phyloP scores from a whole-genome alignment of 768 basidiomycete genomes.

The Leccinellum albellum region DNA sequence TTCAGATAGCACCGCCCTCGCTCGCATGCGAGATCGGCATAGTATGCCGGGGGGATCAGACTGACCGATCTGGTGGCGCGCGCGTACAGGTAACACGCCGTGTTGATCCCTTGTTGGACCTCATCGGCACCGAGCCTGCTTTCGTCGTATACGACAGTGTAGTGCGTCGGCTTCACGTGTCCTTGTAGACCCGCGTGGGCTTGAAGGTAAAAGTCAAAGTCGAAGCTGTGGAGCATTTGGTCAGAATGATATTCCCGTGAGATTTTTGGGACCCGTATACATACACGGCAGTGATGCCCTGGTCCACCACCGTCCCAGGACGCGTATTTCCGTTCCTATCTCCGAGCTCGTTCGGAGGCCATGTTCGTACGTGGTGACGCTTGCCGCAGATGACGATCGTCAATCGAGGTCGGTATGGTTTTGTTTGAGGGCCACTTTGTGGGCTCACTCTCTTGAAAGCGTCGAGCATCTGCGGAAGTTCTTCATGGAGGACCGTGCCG shows the following conservation, averaged over 20 bases:
- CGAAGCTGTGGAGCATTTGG: constrained; percentile 39
- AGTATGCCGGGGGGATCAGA: constrained; percentile 75
- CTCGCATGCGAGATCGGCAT: constrained; percentile 81
- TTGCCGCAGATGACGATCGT: constrained; percentile 83
- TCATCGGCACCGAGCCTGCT: constrained; percentile 63
- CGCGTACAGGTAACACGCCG: constrained; percentile 70
- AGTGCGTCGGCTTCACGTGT: constrained; percentile 69
- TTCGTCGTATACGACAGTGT: constrained; percentile 79
- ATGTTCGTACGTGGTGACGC: constrained; percentile 56
- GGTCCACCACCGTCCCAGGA: constrained; percentile 79
- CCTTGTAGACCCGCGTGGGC: constrained; percentile 75
- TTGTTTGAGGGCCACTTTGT: constrained; percentile 37
- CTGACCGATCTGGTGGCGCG: constrained; percentile 84
- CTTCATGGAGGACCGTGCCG: constrained; percentile 51
- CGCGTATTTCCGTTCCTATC: constrained; percentile 72
- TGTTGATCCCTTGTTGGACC: constrained; percentile 69
- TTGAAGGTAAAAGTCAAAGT: constrained; percentile 68
- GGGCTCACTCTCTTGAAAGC: constrained; percentile 51
- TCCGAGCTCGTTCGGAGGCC: constrained; percentile 47
- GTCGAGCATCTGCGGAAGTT: constrained; percentile 57
- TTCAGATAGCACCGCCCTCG: constrained; percentile 74
- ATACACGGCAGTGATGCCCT: constrained; percentile 69
- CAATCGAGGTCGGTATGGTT: constrained; percentile 55
- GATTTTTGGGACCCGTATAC: constrained; percentile 7
- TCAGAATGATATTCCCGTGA: neutral